Base-by-base conservation (phyloP, 2,329 filamentous ascomycete species). In the Coniochaeta prunicola region DNA sequence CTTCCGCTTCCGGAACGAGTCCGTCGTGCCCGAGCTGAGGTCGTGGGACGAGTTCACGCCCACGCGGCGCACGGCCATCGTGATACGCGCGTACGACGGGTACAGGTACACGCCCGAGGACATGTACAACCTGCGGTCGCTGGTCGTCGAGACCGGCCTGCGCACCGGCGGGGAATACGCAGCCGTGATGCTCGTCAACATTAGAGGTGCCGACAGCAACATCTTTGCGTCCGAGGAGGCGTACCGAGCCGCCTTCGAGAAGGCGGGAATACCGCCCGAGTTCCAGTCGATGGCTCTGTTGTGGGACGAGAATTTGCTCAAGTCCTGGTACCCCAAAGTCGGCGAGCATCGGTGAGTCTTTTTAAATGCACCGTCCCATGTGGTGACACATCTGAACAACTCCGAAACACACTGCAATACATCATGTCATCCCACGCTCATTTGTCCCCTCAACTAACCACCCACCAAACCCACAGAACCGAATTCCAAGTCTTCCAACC, bases 221-320 rank as follows among this genome's bases (percentile, higher is more conserved):
- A 82, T 87, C 64, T 85, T 82, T 75, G 74, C 77, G 8, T 79
- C 79, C 24, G 68, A 77, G 24, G 76, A 77, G 54, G 71, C 73
- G 64, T 89, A 77, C 74, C 75, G 73, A 67, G 79, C 73, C 71
- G 85, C 69, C 58, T 80, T 79, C 67, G 50, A 62, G 24, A 71
- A 78, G 59, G 75, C 78, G 53, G 79, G 78, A 61, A 75, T 85
- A 17, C 81, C 87, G 1, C 76, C 80, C 63, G 87, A 90, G 66
- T 88, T 90, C 70, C 82, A 77, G 67, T 85, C 84, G 59, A 85
- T 90, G 74, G 81, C 83, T n/a, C 83, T 83, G 0, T 75, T 90
- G 13, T 90, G 87, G 87, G 87, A 85, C 10, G 85, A 88, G 67
- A 73, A 78, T 60, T 82, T 89, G 69, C 88, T 90, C 80, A 73